Conservation (phyloP, 2,329 filamentous ascomycete genomes). For the Pseudogymnoascus sp. region DNA sequence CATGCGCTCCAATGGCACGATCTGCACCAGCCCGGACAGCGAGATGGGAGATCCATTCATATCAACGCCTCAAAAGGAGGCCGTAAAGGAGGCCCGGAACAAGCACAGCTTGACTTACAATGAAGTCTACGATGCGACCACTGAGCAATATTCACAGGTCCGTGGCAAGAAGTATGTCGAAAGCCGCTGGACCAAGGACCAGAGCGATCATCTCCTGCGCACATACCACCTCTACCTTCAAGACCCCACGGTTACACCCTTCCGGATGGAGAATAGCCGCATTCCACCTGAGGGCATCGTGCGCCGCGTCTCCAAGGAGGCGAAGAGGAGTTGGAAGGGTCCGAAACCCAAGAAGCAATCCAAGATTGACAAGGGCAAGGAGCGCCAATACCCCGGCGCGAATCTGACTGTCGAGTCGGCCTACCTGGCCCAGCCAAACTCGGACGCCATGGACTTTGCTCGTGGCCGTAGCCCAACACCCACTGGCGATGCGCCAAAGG, state of each 20-base stretch:
- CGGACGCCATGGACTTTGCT: not conserved
- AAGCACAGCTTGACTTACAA: not conserved
- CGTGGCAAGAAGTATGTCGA: constrained; percentile 27
- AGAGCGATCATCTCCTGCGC: constrained; percentile 58
- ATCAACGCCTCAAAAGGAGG: not conserved
- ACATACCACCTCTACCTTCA: constrained; percentile 57
- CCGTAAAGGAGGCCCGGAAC: not conserved
- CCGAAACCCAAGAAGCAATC: constrained; percentile 32
- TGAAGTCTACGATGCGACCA: not conserved
- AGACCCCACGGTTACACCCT: constrained; percentile 59
- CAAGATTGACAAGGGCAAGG: not conserved
- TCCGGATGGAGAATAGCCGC: constrained; percentile 53
- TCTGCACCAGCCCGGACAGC: constrained; percentile 44
- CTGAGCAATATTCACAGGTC: constrained; percentile 11
- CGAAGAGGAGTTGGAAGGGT: constrained; percentile 59
- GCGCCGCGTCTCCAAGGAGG: constrained; percentile 55
- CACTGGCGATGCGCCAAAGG: constrained; percentile 37
- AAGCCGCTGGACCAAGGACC: constrained; percentile 55
- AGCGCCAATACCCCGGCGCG: constrained; percentile 15
- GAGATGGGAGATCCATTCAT: constrained; percentile 31
- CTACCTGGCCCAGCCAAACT: not conserved
- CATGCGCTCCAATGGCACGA: constrained; percentile 49
- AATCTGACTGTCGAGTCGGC: not conserved
- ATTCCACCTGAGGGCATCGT: constrained; percentile 59
- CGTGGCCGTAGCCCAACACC: constrained; percentile 45